Evolutionary conservation across 306 rosid species (phyloP).

Genomic region (Vicia faba): DNA sequence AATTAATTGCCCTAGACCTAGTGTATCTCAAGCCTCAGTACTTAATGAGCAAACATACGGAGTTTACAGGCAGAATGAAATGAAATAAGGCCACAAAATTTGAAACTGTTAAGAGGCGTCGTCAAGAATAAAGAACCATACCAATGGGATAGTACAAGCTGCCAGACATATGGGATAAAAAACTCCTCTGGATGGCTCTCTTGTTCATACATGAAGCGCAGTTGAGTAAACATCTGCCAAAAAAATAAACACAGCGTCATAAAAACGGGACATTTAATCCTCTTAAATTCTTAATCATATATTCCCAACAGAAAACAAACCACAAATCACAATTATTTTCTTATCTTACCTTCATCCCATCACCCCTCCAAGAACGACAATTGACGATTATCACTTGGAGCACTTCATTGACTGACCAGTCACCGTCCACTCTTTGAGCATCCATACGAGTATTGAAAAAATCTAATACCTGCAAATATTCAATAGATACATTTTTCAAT

Average conservation of each 20-base stretch:
- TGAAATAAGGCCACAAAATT: slow-evolving; percentile 27
- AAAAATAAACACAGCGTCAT: slow-evolving; percentile 29
- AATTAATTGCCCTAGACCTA: no score
- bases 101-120: not conserved
- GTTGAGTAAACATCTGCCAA: slow-evolving; percentile 87
- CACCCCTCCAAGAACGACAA: slow-evolving; percentile 97
- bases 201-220: slow-evolving; percentile 98
- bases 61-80: slow-evolving; percentile 28
- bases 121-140: slow-evolving; percentile 41
- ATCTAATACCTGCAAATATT: slow-evolving; percentile 76
- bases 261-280: slow-evolving; percentile 23
- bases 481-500: slow-evolving; percentile 23
- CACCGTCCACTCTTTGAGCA: slow-evolving; percentile 78
- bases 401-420: slow-evolving; percentile 92
- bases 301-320: slow-evolving; percentile 30
- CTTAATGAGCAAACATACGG: slow-evolving; percentile 9
- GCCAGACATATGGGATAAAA: slow-evolving; percentile 96
- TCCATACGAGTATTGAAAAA: slow-evolving; percentile 97
- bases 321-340: slow-evolving; percentile 13
- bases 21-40: no score
- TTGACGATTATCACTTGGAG: slow-evolving; percentile 84
- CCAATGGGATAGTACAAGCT: slow-evolving; percentile 88
- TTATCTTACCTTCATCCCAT: slow-evolving; percentile 87
- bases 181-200: slow-evolving; percentile 98
- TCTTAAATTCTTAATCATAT: slow-evolving; percentile 19